Conservation (phyloP, 108 stramenopile genomes). For the Epithemia pelagica region DNA sequence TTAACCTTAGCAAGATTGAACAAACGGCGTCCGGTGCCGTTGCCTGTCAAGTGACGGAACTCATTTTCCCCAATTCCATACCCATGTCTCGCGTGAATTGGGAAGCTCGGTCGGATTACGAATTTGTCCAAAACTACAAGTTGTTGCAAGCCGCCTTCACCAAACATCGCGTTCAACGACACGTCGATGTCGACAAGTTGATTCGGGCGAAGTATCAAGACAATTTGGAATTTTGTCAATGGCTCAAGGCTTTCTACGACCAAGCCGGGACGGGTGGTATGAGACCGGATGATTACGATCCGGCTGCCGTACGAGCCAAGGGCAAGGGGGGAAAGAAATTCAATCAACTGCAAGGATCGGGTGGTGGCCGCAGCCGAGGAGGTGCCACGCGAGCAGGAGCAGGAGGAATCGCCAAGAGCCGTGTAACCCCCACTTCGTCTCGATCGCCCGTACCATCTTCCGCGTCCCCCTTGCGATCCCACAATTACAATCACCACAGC, state of each 20-base stretch:
- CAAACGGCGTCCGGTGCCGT: constrained; percentile 96
- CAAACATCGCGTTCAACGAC: constrained; percentile 67
- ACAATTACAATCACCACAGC: background rate
- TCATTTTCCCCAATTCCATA: constrained; percentile 86
- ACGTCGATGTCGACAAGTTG: constrained; percentile 86
- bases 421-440: background rate
- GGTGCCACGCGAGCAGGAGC: background rate
- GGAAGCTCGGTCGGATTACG: constrained; percentile 78
- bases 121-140: constrained; percentile 96
- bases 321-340: constrained; percentile 86
- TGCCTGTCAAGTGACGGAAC: constrained; percentile 94
- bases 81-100: constrained; percentile 94
- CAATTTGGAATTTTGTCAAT: constrained; percentile 99
- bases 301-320: constrained; percentile 64
- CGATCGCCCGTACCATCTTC: background rate
- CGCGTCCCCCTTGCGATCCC: background rate
- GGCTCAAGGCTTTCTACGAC: constrained; percentile 95
- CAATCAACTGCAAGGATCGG: constrained; percentile 7
- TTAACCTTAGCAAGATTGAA: constrained; percentile 93
- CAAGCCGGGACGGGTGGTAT: constrained; percentile 38
- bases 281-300: constrained; percentile 77
- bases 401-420: background rate
- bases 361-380: constrained; percentile 12
- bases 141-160: constrained; percentile 91
- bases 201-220: constrained; percentile 95